Evolutionary conservation across 2,329 filamentous ascomycete genomes (phyloP).

Genomic region (Cladosporium austrohemisphaericum): DNA sequence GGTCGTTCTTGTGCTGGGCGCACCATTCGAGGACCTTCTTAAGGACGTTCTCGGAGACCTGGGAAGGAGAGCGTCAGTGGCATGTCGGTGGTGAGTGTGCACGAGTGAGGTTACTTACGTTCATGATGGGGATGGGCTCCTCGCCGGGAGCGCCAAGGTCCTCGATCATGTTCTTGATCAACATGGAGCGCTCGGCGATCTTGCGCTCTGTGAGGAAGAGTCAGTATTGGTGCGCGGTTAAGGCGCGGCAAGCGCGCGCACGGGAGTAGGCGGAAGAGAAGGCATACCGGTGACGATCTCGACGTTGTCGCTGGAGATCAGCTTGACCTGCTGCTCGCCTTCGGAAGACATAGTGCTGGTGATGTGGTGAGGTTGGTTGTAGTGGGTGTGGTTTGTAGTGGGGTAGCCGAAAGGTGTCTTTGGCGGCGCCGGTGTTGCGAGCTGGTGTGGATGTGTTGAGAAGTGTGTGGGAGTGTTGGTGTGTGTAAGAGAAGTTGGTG

Average conservation of each 20-base stretch:
- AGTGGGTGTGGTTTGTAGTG: constrained; percentile 14
- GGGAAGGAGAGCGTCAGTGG: constrained; percentile 28
- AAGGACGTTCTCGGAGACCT: constrained; percentile 87
- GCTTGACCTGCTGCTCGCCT: constrained; percentile 37
- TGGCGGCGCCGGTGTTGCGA: too few relatives aligned
- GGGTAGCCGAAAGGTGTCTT: too few relatives aligned
- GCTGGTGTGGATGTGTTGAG: background rate
- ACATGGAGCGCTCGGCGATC: constrained; percentile 84
- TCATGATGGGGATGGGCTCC: constrained; percentile 82
- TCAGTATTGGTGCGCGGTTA: constrained; percentile 17
- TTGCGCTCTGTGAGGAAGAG: constrained; percentile 56
- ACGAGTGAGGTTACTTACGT: constrained; percentile 45
- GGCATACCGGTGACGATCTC: constrained; percentile 41
- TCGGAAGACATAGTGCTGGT: constrained; percentile 31
- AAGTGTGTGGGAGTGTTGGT: constrained; percentile 11
- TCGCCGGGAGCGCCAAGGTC: constrained; percentile 66
- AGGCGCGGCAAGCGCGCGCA: background rate
- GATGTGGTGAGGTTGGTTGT: constrained; percentile 15
- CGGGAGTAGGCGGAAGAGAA: constrained; percentile 1
- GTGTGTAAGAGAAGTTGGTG: too few relatives aligned
- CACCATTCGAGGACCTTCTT: constrained; percentile 99
- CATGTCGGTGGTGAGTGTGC: constrained; percentile 2
- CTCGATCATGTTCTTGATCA: constrained; percentile 98
- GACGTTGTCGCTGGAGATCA: constrained; percentile 45
- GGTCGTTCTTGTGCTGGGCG: constrained; percentile 87